phyloP scores from a whole-genome alignment of 164 flowering plant species.

The Nelumbo lutea region DNA sequence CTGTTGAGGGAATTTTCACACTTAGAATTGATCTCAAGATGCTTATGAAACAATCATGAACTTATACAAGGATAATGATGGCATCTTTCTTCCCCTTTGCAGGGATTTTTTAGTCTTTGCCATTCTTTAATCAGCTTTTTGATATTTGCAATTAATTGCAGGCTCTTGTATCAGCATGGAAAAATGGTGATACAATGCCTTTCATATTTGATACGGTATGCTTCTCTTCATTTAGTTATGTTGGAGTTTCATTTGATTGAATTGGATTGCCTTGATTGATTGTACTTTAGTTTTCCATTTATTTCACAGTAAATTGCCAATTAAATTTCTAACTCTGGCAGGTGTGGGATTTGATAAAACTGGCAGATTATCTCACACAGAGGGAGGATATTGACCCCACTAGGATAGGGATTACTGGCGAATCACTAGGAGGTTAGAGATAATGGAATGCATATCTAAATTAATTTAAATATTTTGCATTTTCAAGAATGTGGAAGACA shows the following conservation, averaged over 20 bases:
- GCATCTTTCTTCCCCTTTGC: background rate
- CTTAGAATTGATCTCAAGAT: background rate
- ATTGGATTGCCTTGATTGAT: too few species aligned
- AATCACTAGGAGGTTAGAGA: slow-evolving; percentile 91
- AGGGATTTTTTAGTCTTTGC: background rate
- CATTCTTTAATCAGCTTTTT: background rate
- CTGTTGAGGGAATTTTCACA: background rate
- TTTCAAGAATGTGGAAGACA: background rate
- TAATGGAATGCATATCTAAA: slow-evolving; percentile 3
- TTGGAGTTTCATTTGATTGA: too few species aligned
- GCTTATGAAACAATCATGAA: background rate
- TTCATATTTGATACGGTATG: slow-evolving; percentile 90
- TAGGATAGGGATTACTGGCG: slow-evolving; percentile 91
- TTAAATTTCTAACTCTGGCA: slow-evolving; percentile 14
- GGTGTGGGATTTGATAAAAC: slow-evolving; percentile 89
- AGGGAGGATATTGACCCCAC: slow-evolving; percentile 79
- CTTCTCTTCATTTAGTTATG: background rate
- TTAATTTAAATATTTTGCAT: background rate
- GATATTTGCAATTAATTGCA: slow-evolving; percentile 27
- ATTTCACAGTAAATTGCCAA: background rate
- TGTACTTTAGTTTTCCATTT: too few species aligned
- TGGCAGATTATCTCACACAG: slow-evolving; percentile 79
- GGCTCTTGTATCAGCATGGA: slow-evolving; percentile 91
- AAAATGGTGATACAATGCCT: slow-evolving; percentile 89
- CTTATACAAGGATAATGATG: slow-evolving; percentile 3